Evolutionary conservation across 495 filamentous ascomycete genomes (phyloP), one percentile per base, ranked within the genome.

Genomic region (Penicillium lagena): DNA sequence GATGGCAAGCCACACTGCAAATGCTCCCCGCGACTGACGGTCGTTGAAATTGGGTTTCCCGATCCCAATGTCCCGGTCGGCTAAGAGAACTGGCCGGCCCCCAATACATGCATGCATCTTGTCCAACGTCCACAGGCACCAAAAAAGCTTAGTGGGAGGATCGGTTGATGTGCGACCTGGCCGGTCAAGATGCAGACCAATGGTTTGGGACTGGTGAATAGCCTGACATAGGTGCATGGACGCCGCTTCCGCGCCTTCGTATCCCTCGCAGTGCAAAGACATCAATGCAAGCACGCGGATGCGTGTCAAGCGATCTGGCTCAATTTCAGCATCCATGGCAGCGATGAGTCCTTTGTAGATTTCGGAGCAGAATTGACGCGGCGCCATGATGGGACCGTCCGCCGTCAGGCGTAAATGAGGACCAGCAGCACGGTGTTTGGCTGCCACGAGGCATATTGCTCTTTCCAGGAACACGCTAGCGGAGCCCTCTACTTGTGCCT

Each of bases 101-200:
- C 79, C 78, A 34, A 84, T 79, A 14, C 76, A 71, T 6, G 77
- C 73, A 45, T 81, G 78, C 32, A 85, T 64, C 33, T 82, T 76
- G 53, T 89, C 85, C 7, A 87, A 54, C 9, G 79, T 76, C 76
- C 82, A 87, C 11, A 87, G 49, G 34, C 78, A 80, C 67, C 80
- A 86, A 45, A 87, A 85, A 0, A 87, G 60, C 10, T 67, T 59
- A 7, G 75, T 69, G n/a, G 68, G 49, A n/a, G 62, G 51, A 33
- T 72, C 60, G 49, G 58, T 50, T 38, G 59, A 41, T 47, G 45
- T 46, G 42, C 63, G 62, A 22, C 61, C 54, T 22, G 71, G 66
- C 13, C 65, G 66, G 35, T 70, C 67, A 32, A 78, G 66, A 45
- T 89, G 85, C 17, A 87, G 57, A 4, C 83, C 83, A 29, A 82